Percentiles rank a stretch among this genome's conserved stretches.
These are phyloP conservation scores for Ceratobasidium theobromae DNA, from an alignment of 1,284 basidiomycete species.

Conservation along the genomic window DNA sequence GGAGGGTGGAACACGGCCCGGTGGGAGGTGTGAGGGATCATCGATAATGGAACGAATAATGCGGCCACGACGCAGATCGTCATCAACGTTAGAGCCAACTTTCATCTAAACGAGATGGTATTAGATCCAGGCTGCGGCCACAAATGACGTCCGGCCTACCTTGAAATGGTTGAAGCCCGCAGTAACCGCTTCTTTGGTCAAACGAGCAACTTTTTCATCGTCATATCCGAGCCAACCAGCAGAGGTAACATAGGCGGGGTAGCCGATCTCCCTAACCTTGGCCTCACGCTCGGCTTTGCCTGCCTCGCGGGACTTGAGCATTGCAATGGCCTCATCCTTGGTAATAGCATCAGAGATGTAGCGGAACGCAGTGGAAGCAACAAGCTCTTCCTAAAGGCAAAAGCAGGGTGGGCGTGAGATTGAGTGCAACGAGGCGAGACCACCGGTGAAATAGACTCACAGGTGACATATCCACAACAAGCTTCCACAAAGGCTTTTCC, in stretches of 20 bases:
- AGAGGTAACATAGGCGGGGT: conserved; percentile 93
- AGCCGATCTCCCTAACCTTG: conserved; percentile 70
- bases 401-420: neutral
- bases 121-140: neutral
- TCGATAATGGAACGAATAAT: conserved; percentile 94
- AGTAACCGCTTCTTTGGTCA: conserved; percentile 82
- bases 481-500: conserved; percentile 56
- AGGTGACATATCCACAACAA: conserved; percentile 54
- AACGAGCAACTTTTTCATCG: conserved; percentile 85
- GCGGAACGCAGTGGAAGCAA: conserved; percentile 79
- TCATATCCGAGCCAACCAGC: conserved; percentile 92
- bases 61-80: conserved; percentile 83
- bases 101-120: conserved; percentile 63
- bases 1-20: conserved; percentile 58
- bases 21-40: conserved; percentile 72
- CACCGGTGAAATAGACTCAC: conserved; percentile 39
- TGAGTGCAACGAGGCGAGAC: neutral
- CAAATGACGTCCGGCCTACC: conserved; percentile 38
- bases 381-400: conserved; percentile 71
- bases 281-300: conserved; percentile 78
- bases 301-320: conserved; percentile 76
- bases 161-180: conserved; percentile 96
- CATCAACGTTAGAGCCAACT: conserved; percentile 80
- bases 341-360: conserved; percentile 96
- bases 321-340: conserved; percentile 80